phyloP scores from a whole-genome alignment of 805 yeast species.

The Wickerhamiella nectarea region DNA sequence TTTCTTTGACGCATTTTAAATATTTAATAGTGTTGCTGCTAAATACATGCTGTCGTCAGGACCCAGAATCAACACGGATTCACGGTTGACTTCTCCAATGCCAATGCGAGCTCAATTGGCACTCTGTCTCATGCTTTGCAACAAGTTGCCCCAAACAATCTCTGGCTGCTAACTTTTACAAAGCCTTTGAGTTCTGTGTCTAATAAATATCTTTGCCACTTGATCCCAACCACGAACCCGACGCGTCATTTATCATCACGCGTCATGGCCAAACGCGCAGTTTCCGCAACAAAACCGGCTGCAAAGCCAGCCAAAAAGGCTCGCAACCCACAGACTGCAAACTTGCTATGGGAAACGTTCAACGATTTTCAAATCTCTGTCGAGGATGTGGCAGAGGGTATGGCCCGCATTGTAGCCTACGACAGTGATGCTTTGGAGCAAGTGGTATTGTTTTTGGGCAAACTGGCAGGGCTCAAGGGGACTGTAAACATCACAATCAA shows the following conservation, averaged over 20 bases:
- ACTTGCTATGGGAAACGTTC: conserved; percentile 12
- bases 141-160: too few relatives aligned
- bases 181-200: too few relatives aligned
- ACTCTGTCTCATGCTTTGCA: too few relatives aligned
- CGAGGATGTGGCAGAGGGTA: conserved; percentile 15
- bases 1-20: background rate
- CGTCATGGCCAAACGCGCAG: background rate
- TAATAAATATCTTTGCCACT: too few relatives aligned
- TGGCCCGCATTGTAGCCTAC: conserved; percentile 17
- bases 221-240: background rate
- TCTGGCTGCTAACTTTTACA: too few relatives aligned
- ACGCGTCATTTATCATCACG: background rate
- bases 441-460: conserved; percentile 11
- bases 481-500: background rate
- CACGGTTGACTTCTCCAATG: too few relatives aligned
- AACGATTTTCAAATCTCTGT: conserved; percentile 13
- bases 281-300: background rate
- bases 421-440: conserved; percentile 17
- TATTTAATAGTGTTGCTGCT: background rate
- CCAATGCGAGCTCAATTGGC: too few relatives aligned
- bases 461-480: conserved; percentile 13
- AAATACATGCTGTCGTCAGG: too few relatives aligned
- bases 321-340: background rate
- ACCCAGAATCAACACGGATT: too few relatives aligned
- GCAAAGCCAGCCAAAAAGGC: background rate